Evolutionary conservation across 352 stramenopile species (phyloP).

Genomic region (Pythium grandisporangium): DNA sequence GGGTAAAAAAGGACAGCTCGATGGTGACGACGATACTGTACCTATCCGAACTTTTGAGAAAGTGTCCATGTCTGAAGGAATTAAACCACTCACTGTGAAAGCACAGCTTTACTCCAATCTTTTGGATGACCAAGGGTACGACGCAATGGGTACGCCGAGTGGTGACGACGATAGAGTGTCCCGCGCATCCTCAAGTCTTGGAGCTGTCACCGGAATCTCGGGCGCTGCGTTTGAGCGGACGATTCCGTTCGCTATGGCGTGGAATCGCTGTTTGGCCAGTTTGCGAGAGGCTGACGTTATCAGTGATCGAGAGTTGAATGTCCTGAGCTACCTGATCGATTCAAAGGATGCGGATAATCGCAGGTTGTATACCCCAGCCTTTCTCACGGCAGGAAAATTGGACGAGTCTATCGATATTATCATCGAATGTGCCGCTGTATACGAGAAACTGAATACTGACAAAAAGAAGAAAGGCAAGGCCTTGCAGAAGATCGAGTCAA

Average conservation of each 20-base stretch:
- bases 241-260: constrained; percentile 83
- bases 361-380: constrained; percentile 80
- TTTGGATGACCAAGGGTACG: constrained; percentile 56
- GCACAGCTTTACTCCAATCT: constrained; percentile 77
- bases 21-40: constrained; percentile 51
- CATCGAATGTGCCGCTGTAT: constrained; percentile 62
- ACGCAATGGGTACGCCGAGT: constrained; percentile 51
- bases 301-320: constrained; percentile 76
- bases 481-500: constrained; percentile 80
- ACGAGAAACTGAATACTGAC: constrained; percentile 76
- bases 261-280: constrained; percentile 71
- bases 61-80: constrained; percentile 76
- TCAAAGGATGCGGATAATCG: constrained; percentile 62
- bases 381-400: constrained; percentile 80
- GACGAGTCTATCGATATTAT: constrained; percentile 85
- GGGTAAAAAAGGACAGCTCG: constrained; percentile 21
- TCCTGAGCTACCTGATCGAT: constrained; percentile 83
- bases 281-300: constrained; percentile 79
- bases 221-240: constrained; percentile 78
- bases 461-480: constrained; percentile 88
- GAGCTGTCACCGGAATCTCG: constrained; percentile 66
- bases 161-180: constrained; percentile 46
- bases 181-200: constrained; percentile 46
- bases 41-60: constrained; percentile 72
- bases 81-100: constrained; percentile 76